Percentiles rank a stretch among this genome's conserved stretches.
Evolutionary conservation across 129 eudicot genomes (phyloP).

Genomic region (Chrysanthemum seticuspe): DNA sequence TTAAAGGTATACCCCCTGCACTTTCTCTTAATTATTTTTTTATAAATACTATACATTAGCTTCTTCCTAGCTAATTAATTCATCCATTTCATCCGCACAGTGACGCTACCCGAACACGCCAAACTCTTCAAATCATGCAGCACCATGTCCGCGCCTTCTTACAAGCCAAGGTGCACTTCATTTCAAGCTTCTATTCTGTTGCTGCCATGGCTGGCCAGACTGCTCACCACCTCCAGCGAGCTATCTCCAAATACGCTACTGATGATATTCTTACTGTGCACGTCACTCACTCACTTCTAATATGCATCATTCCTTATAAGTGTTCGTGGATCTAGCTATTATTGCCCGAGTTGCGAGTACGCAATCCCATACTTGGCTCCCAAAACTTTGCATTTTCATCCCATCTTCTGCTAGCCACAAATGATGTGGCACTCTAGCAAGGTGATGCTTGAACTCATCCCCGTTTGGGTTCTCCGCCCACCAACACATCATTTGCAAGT

Average conservation of each 20-base stretch:
- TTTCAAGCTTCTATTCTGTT: slow-evolving; percentile 87
- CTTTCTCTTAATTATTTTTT: too few relatives aligned
- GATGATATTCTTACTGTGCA: slow-evolving; percentile 87
- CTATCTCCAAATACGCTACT: slow-evolving; percentile 66
- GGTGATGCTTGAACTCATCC: too few relatives aligned
- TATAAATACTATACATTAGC: not conserved
- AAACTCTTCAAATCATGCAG: slow-evolving; percentile 82
- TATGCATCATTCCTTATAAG: slow-evolving; percentile 27
- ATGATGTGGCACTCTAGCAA: too few relatives aligned
- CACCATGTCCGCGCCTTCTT: slow-evolving; percentile 57
- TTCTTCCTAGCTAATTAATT: slow-evolving; percentile 12
- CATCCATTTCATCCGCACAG: slow-evolving; percentile 16
- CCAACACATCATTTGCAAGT: too few relatives aligned
- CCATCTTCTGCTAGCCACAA: too few relatives aligned
- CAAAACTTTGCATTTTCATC: too few relatives aligned
- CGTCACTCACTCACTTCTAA: slow-evolving; percentile 34
- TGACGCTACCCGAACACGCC: slow-evolving; percentile 82
- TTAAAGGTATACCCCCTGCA: too few relatives aligned
- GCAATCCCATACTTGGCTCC: too few relatives aligned
- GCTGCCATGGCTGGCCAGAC: slow-evolving; percentile 99
- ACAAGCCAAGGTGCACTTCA: slow-evolving; percentile 76
- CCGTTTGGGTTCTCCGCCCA: too few relatives aligned
- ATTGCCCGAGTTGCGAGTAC: too few relatives aligned
- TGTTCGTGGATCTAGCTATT: slow-evolving; percentile 13
- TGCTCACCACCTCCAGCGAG: slow-evolving; percentile 77